Evolutionary conservation across 164 flowering plant species (phyloP).

Genomic region (Cinnamomum chago): DNA sequence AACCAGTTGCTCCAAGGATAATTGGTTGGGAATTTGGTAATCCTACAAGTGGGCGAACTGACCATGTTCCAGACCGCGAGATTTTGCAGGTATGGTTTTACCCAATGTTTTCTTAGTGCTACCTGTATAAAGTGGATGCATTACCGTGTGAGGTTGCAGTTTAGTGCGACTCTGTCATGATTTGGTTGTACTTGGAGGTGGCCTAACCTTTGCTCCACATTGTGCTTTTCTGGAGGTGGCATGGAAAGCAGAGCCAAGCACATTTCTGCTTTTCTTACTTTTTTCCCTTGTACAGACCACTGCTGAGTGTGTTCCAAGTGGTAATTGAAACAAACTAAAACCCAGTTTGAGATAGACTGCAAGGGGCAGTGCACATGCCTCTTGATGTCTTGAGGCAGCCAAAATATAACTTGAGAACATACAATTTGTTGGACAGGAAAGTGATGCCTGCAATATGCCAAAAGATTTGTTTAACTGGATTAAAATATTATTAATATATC

Average conservation of each 20-base stretch:
- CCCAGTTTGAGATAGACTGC: not conserved
- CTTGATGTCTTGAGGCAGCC: too few relatives aligned
- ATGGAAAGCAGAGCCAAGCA: not conserved
- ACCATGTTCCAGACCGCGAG: conserved; percentile 34
- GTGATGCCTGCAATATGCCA: too few relatives aligned
- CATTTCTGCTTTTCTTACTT: not conserved
- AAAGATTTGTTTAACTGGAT: too few relatives aligned
- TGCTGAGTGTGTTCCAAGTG: not conserved
- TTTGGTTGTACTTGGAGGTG: not conserved
- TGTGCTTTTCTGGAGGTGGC: not conserved
- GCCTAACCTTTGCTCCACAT: too few relatives aligned
- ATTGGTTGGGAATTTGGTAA: conserved; percentile 19
- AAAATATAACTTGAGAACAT: too few relatives aligned
- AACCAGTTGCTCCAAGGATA: conserved; percentile 41
- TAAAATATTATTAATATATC: too few relatives aligned
- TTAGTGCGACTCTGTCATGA: not conserved
- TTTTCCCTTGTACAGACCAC: not conserved
- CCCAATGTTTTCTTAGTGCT: not conserved
- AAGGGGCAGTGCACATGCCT: too few relatives aligned
- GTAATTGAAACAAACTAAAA: not conserved
- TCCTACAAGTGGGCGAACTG: conserved; percentile 8
- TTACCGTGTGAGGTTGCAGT: not conserved
- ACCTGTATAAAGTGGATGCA: not conserved
- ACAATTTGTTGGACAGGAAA: too few relatives aligned
- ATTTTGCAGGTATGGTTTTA: conserved; percentile 48